Conservation (phyloP, 179 eudicot species). For the Monotropa hypopitys region DNA sequence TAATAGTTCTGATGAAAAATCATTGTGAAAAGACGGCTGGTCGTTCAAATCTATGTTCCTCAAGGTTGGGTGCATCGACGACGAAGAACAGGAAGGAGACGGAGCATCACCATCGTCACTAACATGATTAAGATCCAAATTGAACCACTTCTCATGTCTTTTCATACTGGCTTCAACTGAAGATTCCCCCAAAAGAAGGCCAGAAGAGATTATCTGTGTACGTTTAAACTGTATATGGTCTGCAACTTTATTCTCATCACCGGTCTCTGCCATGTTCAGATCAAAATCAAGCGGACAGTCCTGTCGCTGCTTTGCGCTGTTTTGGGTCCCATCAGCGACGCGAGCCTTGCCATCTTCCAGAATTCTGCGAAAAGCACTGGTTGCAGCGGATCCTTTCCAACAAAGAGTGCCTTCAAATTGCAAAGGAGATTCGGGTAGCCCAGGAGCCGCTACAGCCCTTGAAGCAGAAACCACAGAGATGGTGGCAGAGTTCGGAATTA, state of each 20-base stretch:
- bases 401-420: conserved; percentile 72
- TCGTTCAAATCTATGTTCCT: conserved; percentile 72
- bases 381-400: conserved; percentile 89
- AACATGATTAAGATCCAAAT: conserved; percentile 54
- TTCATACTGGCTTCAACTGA: conserved; percentile 35
- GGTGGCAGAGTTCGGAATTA: conserved; percentile 26
- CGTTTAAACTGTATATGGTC: conserved; percentile 19
- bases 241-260: conserved; percentile 24
- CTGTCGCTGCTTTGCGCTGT: conserved; percentile 40
- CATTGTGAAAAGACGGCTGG: conserved; percentile 35
- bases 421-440: conserved; percentile 43
- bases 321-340: conserved; percentile 30
- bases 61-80: conserved; percentile 42
- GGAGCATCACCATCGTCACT: conserved; percentile 52
- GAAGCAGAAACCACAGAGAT: conserved; percentile 62
- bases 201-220: conserved; percentile 10
- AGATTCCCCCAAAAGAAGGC: conserved; percentile 41
- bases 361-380: conserved; percentile 69
- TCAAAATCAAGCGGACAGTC: conserved; percentile 44
- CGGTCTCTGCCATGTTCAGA: conserved; percentile 56
- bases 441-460: conserved; percentile 51
- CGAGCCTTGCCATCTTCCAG: conserved; percentile 39
- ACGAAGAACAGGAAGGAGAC: conserved; percentile 57
- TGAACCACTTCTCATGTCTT: conserved; percentile 29
- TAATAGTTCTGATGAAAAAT: conserved; percentile 13